These are phyloP conservation scores for Calonectria multiphialidica DNA, from an alignment of 2,329 filamentous ascomycete species.

Conservation along the genomic window DNA sequence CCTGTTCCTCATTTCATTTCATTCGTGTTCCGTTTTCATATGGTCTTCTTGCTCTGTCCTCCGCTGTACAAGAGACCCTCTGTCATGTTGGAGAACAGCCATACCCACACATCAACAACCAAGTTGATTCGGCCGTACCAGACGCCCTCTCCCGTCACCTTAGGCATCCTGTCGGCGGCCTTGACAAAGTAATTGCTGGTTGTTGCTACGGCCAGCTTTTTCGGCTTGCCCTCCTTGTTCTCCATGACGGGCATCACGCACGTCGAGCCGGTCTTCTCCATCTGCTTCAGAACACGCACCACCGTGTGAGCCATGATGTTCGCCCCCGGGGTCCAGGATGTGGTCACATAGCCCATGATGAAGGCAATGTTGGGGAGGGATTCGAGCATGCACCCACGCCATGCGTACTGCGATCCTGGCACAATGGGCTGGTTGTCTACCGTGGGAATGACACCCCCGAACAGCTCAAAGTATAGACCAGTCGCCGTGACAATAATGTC, in stretches of 20 bases:
- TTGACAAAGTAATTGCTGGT: conserved; percentile 52
- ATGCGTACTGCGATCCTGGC: conserved; percentile 65
- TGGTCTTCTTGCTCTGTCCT: conserved; percentile 40
- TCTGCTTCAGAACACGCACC: conserved; percentile 63
- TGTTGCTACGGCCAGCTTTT: conserved; percentile 41
- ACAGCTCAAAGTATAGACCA: conserved; percentile 70
- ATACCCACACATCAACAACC: conserved; percentile 45
- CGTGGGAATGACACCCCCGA: conserved; percentile 63
- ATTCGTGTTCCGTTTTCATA: conserved; percentile 5
- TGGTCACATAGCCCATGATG: conserved; percentile 74
- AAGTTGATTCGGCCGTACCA: conserved; percentile 52
- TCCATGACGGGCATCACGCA: conserved; percentile 59
- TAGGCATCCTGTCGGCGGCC: conserved; percentile 51
- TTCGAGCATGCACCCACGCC: conserved; percentile 75
- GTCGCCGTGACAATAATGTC: conserved; percentile 80
- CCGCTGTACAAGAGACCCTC: conserved; percentile 47
- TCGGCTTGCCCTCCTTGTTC: conserved; percentile 38
- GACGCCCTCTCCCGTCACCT: conserved; percentile 48
- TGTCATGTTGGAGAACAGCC: conserved; percentile 46
- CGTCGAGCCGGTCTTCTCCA: conserved; percentile 60
- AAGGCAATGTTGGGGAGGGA: conserved; percentile 73
- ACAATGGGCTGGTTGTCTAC: conserved; percentile 67
- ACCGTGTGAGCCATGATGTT: conserved; percentile 64
- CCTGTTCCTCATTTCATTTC: background rate
- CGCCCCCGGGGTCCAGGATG: conserved; percentile 76